Evolutionary conservation across 2,329 filamentous ascomycete species (phyloP).

Genomic region (Monosporascus ibericus): DNA sequence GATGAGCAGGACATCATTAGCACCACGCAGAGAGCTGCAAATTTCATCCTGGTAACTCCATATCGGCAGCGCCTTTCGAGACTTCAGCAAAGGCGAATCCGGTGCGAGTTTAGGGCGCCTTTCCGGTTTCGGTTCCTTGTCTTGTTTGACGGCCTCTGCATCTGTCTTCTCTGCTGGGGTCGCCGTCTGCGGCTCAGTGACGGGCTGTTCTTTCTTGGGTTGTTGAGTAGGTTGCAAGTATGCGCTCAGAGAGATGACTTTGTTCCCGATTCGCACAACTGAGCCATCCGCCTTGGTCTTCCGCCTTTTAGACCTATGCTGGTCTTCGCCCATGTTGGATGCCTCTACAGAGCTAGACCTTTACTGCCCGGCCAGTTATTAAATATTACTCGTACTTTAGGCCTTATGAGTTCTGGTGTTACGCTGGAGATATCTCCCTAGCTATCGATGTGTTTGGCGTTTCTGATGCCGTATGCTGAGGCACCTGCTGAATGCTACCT

Average conservation of each 20-base stretch:
- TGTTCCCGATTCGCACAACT: slow-evolving; percentile 41
- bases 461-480: not conserved
- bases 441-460: not conserved
- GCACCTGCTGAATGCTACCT: not conserved
- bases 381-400: not conserved
- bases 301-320: slow-evolving; percentile 31
- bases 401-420: no score
- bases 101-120: slow-evolving; percentile 4
- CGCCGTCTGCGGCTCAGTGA: slow-evolving; percentile 1
- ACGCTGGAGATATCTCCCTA: no score
- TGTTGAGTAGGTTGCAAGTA: slow-evolving; percentile 43
- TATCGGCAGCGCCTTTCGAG: slow-evolving; percentile 70
- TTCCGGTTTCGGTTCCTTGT: not conserved
- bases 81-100: slow-evolving; percentile 24
- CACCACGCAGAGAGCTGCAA: slow-evolving; percentile 52
- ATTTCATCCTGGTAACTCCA: slow-evolving; percentile 71
- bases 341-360: not conserved
- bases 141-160: slow-evolving; percentile 3
- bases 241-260: slow-evolving; percentile 42
- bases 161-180: not conserved
- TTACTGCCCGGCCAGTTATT: not conserved
- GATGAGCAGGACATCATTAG: slow-evolving; percentile 68
- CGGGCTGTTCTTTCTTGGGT: slow-evolving; percentile 24
- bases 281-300: slow-evolving; percentile 27
- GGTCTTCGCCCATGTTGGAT: slow-evolving; percentile 16